Evolutionary conservation across 148 eudicot genomes (phyloP).

Genomic region (Heliosperma pusillum): DNA sequence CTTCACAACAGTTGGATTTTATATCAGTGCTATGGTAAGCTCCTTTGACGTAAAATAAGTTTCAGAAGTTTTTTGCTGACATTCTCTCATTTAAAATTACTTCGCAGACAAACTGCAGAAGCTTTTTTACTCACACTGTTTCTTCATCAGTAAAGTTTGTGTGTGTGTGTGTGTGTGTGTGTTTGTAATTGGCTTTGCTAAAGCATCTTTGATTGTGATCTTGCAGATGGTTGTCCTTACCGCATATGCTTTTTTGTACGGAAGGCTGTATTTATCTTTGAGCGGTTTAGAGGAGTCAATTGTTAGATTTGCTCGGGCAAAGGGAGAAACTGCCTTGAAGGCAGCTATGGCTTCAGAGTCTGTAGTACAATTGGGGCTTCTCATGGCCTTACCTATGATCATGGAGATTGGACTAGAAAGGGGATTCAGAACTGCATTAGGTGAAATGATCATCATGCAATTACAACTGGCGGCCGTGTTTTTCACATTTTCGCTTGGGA

Average conservation of each 20-base stretch:
- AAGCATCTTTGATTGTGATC: slow-evolving; percentile 21
- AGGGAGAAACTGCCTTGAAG: slow-evolving; percentile 52
- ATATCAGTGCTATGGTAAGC: slow-evolving; percentile 67
- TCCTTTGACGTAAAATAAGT: slow-evolving; percentile 6
- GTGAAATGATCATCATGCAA: slow-evolving; percentile 64
- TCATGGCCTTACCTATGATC: slow-evolving; percentile 85
- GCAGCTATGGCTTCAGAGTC: slow-evolving; percentile 78
- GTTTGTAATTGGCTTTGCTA: no score
- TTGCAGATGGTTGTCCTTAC: slow-evolving; percentile 69
- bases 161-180: no score
- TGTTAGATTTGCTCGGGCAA: slow-evolving; percentile 49
- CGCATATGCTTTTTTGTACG: slow-evolving; percentile 63
- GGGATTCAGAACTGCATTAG: slow-evolving; percentile 68
- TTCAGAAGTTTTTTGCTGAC: slow-evolving; percentile 11
- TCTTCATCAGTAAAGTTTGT: background rate
- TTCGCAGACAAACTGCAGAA: background rate
- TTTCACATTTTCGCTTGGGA: slow-evolving; percentile 80
- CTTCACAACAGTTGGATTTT: slow-evolving; percentile 75
- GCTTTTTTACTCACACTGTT: background rate
- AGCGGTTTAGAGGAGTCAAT: slow-evolving; percentile 69
- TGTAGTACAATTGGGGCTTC: slow-evolving; percentile 64
- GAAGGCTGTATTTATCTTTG: slow-evolving; percentile 69
- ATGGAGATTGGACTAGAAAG: slow-evolving; percentile 81
- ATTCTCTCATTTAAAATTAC: background rate
- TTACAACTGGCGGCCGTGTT: slow-evolving; percentile 74